Evolutionary conservation across 192 early-diverging fungal species (phyloP), one percentile per base, ranked within the genome.

Genomic region (Tieghemiomyces parasiticus): DNA sequence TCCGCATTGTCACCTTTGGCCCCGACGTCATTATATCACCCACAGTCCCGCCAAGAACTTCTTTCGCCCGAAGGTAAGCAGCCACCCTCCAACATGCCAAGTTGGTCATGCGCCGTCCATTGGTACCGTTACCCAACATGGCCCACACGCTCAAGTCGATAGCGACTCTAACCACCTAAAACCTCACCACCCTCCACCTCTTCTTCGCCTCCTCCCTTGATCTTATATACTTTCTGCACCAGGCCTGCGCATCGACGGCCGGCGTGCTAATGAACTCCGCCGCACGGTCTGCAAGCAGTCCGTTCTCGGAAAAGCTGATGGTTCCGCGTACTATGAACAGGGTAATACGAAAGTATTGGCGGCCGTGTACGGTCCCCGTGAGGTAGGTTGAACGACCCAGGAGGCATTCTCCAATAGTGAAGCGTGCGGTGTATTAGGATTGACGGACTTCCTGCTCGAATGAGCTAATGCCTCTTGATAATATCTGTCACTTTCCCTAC

Each of bases 291-390:
- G 84, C 64, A 81, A 84, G 24, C 87, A 85, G 2, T 81, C 81
- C 0, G 86, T 91, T 12, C 72, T 95, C 33, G 74, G 77, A 22
- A 81, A 88, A 30, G 88, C 93, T 0, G 93, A 98, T 59, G 95
- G 95, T 46, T 94, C 91, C 0, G 84, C 93, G 2, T 98, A 92
- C 68, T 78, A 92, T 53, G 91, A 94, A 73, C 88, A 91, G 62
- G 95, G 95, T 59, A 95, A 99, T 72, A 96, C 95, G 46, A 92
- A 94, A 65, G 82, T 83, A 50, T 74, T 99, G 20, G 87, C 81
- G 0, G 83, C 87, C 19, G 92, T 99, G 9, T 93, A 92, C 69
- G 95, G 95, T 8, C 95, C 95, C 1, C 73, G 86, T 38, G 92
- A 96, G 72, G 85, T 82, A 55, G 32, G 50, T 60, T 19, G 34